phyloP scores from a whole-genome alignment of 345 rosid species.

The Eucalyptus tenuipes region DNA sequence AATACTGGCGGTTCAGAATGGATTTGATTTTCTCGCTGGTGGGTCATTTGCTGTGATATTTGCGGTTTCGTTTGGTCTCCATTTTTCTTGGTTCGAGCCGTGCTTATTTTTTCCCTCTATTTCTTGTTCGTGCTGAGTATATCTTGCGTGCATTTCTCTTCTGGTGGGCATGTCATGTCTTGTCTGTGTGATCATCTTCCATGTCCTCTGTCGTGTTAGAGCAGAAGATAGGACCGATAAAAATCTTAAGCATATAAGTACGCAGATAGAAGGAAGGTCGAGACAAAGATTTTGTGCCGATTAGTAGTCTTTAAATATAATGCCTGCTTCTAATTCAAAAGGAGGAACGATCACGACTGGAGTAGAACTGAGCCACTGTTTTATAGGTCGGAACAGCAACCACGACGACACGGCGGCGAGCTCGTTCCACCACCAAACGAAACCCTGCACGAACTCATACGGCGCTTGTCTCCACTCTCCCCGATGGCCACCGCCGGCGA shows the following conservation, averaged over 20 bases:
- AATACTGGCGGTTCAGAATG: not conserved
- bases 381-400: not conserved
- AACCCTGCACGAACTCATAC: not conserved
- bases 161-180: not conserved
- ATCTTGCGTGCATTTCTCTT: not conserved
- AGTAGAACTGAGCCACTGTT: not conserved
- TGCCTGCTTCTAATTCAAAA: not conserved
- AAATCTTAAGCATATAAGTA: not conserved
- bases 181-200: not conserved
- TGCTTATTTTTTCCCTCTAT: conserved; percentile 1
- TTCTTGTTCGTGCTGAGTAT: not conserved
- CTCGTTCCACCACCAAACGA: not conserved
- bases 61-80: not conserved
- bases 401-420: not conserved
- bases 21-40: not conserved
- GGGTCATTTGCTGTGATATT: not conserved
- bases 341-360: not conserved
- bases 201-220: not conserved
- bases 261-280: not conserved
- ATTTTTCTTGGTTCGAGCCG: not conserved
- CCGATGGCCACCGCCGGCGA: not conserved
- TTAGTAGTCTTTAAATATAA: not conserved
- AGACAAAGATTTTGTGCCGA: not conserved
- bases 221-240: not conserved
- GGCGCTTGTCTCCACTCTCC: not conserved